A percentile compares a stretch with the other conserved stretches of the same genome.
Conservation (phyloP, 495 filamentous ascomycete genomes). For the Xylaria intraflava region DNA sequence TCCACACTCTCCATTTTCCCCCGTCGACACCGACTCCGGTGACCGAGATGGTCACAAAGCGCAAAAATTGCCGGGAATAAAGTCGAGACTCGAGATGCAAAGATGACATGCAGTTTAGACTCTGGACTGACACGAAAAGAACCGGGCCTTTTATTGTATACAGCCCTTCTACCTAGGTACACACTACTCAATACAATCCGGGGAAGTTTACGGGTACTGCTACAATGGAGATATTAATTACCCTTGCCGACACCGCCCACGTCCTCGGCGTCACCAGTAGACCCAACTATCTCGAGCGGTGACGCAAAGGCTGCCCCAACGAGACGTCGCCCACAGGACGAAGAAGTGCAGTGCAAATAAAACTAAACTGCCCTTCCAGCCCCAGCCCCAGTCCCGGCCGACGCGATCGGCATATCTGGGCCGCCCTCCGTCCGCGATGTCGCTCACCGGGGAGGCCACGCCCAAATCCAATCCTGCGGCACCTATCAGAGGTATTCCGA, state of each 20-base stretch:
- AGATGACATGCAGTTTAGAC: too few relatives aligned
- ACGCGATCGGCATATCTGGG: slow-evolving; percentile 5
- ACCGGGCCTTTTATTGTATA: too few relatives aligned
- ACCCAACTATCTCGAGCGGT: slow-evolving; percentile 27
- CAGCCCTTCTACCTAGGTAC: not conserved
- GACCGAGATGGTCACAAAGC: too few relatives aligned
- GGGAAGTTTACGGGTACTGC: not conserved
- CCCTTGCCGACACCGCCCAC: not conserved
- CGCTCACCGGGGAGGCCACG: slow-evolving; percentile 11
- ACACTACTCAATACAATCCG: not conserved
- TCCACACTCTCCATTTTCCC: too few relatives aligned
- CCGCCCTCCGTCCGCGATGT: slow-evolving; percentile 2
- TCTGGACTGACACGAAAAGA: too few relatives aligned
- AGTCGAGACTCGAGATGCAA: too few relatives aligned
- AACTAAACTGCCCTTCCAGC: slow-evolving; percentile 31
- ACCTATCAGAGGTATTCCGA: slow-evolving; percentile 29
- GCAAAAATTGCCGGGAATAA: too few relatives aligned
- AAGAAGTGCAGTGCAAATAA: slow-evolving; percentile 35
- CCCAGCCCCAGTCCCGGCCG: slow-evolving; percentile 21
- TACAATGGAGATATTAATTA: not conserved
- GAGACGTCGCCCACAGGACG: slow-evolving; percentile 30
- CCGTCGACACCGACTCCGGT: too few relatives aligned
- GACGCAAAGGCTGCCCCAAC: slow-evolving; percentile 34
- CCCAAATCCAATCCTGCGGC: slow-evolving; percentile 37
- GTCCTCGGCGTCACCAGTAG: slow-evolving; percentile 22